phyloP scores from a whole-genome alignment of 768 basidiomycete genomes.

The Tephrocybe sp. region DNA sequence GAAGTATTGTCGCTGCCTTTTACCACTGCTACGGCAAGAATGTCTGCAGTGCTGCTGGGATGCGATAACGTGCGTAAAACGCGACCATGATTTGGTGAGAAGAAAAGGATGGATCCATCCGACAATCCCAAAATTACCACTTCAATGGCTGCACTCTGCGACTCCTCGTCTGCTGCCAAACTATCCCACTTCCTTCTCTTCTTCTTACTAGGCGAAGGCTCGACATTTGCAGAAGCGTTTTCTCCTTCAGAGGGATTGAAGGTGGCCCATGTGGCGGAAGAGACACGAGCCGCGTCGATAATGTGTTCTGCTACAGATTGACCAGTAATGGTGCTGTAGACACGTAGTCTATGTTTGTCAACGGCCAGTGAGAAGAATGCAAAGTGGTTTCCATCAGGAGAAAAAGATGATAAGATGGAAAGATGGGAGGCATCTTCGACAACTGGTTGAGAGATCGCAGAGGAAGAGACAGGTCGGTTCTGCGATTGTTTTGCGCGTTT shows the following conservation, averaged over 20 bases:
- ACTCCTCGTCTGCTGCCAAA: slow-evolving; percentile 21
- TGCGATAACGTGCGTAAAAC: slow-evolving; percentile 54
- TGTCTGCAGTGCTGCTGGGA: slow-evolving; percentile 48
- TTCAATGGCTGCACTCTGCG: slow-evolving; percentile 28
- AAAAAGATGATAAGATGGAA: slow-evolving; percentile 54
- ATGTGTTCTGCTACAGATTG: slow-evolving; percentile 56
- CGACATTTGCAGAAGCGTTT: slow-evolving; percentile 19
- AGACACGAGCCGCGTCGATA: slow-evolving; percentile 53
- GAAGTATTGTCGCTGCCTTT: slow-evolving; percentile 26
- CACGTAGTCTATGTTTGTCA: slow-evolving; percentile 69
- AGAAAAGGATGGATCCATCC: slow-evolving; percentile 55
- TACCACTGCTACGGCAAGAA: slow-evolving; percentile 44
- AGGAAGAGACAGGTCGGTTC: slow-evolving; percentile 50
- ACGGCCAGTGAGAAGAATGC: slow-evolving; percentile 62
- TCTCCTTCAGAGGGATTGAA: slow-evolving; percentile 29
- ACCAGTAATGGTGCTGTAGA: slow-evolving; percentile 57
- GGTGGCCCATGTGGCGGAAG: slow-evolving; percentile 50
- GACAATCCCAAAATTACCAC: slow-evolving; percentile 59
- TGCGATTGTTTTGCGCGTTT: slow-evolving; percentile 54
- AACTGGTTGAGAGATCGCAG: slow-evolving; percentile 53
- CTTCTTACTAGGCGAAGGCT: slow-evolving; percentile 46
- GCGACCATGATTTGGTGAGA: slow-evolving; percentile 59
- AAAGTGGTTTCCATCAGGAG: slow-evolving; percentile 52
- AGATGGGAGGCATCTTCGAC: slow-evolving; percentile 44
- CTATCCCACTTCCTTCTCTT: slow-evolving; percentile 46